Evolutionary conservation across 2,329 filamentous ascomycete genomes (phyloP), one percentile per base, ranked within the genome.

Genomic region (Paraconiothyrium sp.): DNA sequence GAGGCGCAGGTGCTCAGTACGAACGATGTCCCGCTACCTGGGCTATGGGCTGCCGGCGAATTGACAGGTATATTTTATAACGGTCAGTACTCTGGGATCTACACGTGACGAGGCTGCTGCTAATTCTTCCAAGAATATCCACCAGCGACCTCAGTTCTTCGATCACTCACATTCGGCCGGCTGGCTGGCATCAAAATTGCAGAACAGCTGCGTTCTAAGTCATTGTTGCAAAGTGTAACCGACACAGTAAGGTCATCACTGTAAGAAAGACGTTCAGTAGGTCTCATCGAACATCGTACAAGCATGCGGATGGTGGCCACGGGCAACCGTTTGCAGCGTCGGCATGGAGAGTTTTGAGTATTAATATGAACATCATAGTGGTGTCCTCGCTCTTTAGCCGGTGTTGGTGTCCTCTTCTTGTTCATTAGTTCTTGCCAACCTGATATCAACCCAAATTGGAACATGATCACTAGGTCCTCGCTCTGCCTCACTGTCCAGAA

Each of bases 401-500:
- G 27, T 30, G 27, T 30, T 41, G 20, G 20, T 20, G 20, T 20
- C n/a, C 1, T 39, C 41, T n/a, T 30, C 30, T n/a, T 16, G 5
- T 24, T 34, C n/a, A 20, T 27, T 16, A 32, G 16, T 13, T 4
- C 16, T 10, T 20, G 11, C 11, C 13, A 56, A 8, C 4, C 16
- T 35, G 46, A 74, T 32, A 52, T 73, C 73, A 20, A 81, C 79
- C 78, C 79, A 84, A 6, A 88, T 68, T 0, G 85, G 84, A 16
- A 84, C 83, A 75, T 86, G 84, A 72, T 87, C 84, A 69, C 84
- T 86, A 2, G 81, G 78, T 0, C 83, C 84, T 43, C 85, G 76
- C 62, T 86, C 84, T 61, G 63, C 68, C 16, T 75, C 64, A 27
- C 71, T 80, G 32, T 81, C 80, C 59, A 79, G 71, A 16, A 84